Base-by-base conservation (phyloP, 495 filamentous ascomycete genomes). In the Penicillium taxi region DNA sequence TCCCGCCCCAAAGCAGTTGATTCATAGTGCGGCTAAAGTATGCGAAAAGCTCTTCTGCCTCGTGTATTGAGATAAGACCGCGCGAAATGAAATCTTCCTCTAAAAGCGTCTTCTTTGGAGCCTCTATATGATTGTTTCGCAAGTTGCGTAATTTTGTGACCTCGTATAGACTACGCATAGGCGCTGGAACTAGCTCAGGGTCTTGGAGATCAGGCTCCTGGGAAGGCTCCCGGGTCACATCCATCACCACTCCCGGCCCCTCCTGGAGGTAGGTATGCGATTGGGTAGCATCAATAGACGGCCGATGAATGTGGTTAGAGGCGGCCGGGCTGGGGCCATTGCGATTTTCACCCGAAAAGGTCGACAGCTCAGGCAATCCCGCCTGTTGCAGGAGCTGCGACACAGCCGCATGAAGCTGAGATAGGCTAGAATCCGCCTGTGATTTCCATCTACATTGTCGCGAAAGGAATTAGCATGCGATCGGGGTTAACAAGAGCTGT, bases 81-180 rank as follows among this genome's bases (percentile, higher is more conserved):
- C 64, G 53, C 3, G 64, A 65, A 25, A 75, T 70, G 28, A 75
- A 72, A 32, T 75, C 72, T 40, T 67, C 62, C 33, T 71, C 69
- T 30, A 70, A 44, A 18, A 73, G 56, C 5, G 64, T 69, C 38
- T 58, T 56, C 39, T 64, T 64, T 5, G 63, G 68, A 31, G 61
- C 61, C 39, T 67, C 61, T 11, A 56, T 58, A 17, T 52, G 54
- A 32, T 66, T 66, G 32, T 63, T 64, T n/a, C 72, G 53, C 35
- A 76, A 40, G 26, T 74, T 69, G 19, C 71, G 63, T 34, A 78
- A 52, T 27, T 72, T 76, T 5, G 74, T 78, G 19, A 78, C 74
- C 41, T 77, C 74, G 47, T 75, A 78, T 15, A 78, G 49, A 53
- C 70, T 75, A 35, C 70, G 66, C 72, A 78, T 77, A 0, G 74